These are phyloP conservation scores for Lactifluus pinguis DNA, from an alignment of 768 basidiomycete genomes.

Conservation along the genomic window DNA sequence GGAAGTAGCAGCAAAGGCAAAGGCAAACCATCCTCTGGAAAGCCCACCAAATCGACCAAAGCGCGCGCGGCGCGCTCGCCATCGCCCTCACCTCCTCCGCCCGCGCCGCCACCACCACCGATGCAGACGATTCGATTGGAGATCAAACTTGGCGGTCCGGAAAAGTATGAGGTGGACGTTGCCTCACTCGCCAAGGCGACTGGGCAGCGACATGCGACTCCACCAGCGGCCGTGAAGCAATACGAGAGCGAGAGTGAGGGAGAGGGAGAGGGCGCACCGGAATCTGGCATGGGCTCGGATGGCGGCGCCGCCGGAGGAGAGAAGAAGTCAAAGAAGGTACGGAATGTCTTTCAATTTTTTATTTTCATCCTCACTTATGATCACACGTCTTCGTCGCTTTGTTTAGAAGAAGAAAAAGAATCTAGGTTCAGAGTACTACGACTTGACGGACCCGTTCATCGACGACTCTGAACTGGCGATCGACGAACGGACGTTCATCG, in stretches of 20 bases:
- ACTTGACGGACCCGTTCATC: slow-evolving; percentile 87
- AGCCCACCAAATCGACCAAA: slow-evolving; percentile 50
- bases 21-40: slow-evolving; percentile 22
- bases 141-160: slow-evolving; percentile 62
- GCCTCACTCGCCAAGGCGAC: slow-evolving; percentile 46
- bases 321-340: slow-evolving; percentile 33
- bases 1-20: slow-evolving; percentile 11
- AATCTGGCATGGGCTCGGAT: slow-evolving; percentile 14
- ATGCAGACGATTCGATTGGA: slow-evolving; percentile 58
- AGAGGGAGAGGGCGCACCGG: slow-evolving; percentile 31
- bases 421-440: slow-evolving; percentile 70
- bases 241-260: slow-evolving; percentile 49
- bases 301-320: slow-evolving; percentile 23
- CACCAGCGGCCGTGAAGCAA: slow-evolving; percentile 30
- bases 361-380: too few species aligned
- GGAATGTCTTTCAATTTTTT: background rate
- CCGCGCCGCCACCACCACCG: slow-evolving; percentile 35
- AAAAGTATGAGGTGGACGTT: slow-evolving; percentile 69
- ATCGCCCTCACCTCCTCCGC: slow-evolving; percentile 49
- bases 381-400: background rate
- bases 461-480: slow-evolving; percentile 92
- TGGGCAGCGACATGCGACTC: slow-evolving; percentile 57
- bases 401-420: slow-evolving; percentile 34
- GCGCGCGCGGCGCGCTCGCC: slow-evolving; percentile 37
- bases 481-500: slow-evolving; percentile 86